Evolutionary conservation across 768 basidiomycete species (phyloP).

Genomic region (Xerocomellus intermedius): DNA sequence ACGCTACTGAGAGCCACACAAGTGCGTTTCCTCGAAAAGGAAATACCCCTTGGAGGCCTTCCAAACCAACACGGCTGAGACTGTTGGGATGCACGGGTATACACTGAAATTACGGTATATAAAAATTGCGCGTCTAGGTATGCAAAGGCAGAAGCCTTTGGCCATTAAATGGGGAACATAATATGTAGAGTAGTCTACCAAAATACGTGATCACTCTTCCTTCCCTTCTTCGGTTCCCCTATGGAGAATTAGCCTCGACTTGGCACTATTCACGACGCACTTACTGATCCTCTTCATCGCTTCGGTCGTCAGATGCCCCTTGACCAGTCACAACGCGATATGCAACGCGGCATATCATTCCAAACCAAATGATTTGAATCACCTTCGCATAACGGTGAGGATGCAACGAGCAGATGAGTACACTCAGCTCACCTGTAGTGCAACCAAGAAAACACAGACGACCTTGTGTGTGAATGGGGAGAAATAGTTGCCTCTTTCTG

Average conservation of each 20-base stretch:
- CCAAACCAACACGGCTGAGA: no score
- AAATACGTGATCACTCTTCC: conserved; percentile 23
- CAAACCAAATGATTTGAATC: conserved; percentile 83
- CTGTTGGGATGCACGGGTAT: neutral
- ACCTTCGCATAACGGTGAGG: conserved; percentile 40
- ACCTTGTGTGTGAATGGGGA: conserved; percentile 41
- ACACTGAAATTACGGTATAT: conserved; percentile 31
- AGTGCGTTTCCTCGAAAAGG: conserved; percentile 26
- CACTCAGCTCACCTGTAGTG: conserved; percentile 53
- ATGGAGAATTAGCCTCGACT: conserved; percentile 11
- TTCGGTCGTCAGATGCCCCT: conserved; percentile 80
- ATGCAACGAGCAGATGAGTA: neutral
- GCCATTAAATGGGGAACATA: conserved; percentile 23
- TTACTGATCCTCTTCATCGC: conserved; percentile 73
- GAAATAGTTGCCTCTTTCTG: conserved; percentile 54
- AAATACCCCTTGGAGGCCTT: conserved; percentile 12
- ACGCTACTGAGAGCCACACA: conserved; percentile 1
- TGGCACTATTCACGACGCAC: conserved; percentile 13
- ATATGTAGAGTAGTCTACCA: conserved; percentile 26
- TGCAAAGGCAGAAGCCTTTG: conserved; percentile 19
- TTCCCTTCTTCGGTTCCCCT: conserved; percentile 23
- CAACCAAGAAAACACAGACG: conserved; percentile 56
- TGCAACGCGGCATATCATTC: conserved; percentile 81
- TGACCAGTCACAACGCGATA: conserved; percentile 71
- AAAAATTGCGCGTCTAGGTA: conserved; percentile 24